A percentile compares a stretch with the other conserved stretches of the same genome.
Conservation (phyloP, 192 early-diverging fungal genomes). For the Blastocladiella britannica region DNA sequence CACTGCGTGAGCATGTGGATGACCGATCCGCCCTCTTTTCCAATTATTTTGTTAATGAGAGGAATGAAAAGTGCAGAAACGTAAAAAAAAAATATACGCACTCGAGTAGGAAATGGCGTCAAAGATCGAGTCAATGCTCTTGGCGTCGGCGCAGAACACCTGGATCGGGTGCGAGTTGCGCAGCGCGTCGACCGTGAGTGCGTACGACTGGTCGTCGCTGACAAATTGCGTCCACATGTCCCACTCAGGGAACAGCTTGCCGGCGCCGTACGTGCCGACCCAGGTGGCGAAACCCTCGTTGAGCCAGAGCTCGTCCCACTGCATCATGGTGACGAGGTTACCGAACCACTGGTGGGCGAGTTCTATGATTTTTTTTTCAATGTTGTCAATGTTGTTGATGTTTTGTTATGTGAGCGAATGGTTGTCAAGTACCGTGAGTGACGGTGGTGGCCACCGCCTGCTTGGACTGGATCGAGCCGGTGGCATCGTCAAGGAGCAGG, state of each 20-base stretch:
- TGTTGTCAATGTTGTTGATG: too few relatives aligned
- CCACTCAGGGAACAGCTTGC: constrained; percentile 84
- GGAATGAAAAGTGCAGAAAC: too few relatives aligned
- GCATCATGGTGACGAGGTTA: constrained; percentile 88
- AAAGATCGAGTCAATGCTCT: constrained; percentile 85
- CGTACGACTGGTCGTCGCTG: constrained; percentile 50
- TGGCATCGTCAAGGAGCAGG: constrained; percentile 66
- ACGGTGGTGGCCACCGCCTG: constrained; percentile 74
- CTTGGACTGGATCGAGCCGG: constrained; percentile 50
- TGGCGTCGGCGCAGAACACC: constrained; percentile 59
- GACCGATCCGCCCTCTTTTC: constrained; percentile 79
- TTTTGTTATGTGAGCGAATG: too few relatives aligned
- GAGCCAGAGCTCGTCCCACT: constrained; percentile 89
- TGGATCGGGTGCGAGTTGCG: constrained; percentile 82
- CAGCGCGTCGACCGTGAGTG: constrained; percentile 56
- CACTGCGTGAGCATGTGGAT: constrained; percentile 80
- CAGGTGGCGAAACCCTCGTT: constrained; percentile 98
- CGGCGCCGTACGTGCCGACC: constrained; percentile 71
- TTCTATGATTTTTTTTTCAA: too few relatives aligned
- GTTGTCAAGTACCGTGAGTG: too few relatives aligned
- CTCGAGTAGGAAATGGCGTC: constrained; percentile 79
- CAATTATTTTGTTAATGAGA: too few relatives aligned
- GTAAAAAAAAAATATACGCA: too few relatives aligned
- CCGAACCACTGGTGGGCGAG: constrained; percentile 79
- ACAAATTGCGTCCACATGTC: constrained; percentile 78